Evolutionary conservation across 257 asterid genomes (phyloP).

Genomic region (Gentiana dahurica): DNA sequence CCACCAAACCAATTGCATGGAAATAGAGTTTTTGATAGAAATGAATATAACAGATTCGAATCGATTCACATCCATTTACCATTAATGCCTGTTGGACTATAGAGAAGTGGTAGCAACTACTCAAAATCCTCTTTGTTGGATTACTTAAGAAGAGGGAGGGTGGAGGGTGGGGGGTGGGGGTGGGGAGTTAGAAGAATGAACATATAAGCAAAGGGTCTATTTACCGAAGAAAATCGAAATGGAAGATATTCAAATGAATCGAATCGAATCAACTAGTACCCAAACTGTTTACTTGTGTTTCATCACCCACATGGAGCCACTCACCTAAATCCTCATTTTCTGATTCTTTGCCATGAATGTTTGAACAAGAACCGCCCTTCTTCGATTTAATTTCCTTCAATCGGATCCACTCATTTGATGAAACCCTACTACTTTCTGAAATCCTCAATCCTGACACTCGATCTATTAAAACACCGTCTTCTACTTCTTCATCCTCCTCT

Average conservation of each 20-base stretch:
- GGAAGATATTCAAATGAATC: background rate
- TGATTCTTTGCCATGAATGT: slow-evolving; percentile 38
- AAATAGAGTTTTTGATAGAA: no score
- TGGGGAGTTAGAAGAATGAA: slow-evolving; percentile 6
- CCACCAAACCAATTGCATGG: no score
- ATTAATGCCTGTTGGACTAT: no score
- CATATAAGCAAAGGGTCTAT: slow-evolving; percentile 2
- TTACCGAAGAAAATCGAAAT: slow-evolving; percentile 9
- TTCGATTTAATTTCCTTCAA: slow-evolving; percentile 23
- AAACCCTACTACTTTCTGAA: slow-evolving; percentile 19
- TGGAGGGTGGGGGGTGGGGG: no score
- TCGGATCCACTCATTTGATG: slow-evolving; percentile 43
- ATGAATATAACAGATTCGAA: no score
- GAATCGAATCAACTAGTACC: slow-evolving; percentile 23
- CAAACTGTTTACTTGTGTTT: slow-evolving; percentile 41
- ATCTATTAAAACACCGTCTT: slow-evolving; percentile 26
- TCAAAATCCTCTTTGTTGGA: slow-evolving; percentile 1
- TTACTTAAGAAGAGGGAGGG: background rate
- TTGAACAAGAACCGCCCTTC: slow-evolving; percentile 17
- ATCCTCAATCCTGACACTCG: slow-evolving; percentile 14
- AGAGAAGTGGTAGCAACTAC: no score
- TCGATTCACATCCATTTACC: no score
- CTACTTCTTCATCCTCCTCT: slow-evolving; percentile 28
- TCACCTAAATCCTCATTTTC: slow-evolving; percentile 73
- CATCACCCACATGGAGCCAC: slow-evolving; percentile 63